Evolutionary conservation across 2,329 filamentous ascomycete species (phyloP).

Genomic region (Pyrenochaeta sp.): DNA sequence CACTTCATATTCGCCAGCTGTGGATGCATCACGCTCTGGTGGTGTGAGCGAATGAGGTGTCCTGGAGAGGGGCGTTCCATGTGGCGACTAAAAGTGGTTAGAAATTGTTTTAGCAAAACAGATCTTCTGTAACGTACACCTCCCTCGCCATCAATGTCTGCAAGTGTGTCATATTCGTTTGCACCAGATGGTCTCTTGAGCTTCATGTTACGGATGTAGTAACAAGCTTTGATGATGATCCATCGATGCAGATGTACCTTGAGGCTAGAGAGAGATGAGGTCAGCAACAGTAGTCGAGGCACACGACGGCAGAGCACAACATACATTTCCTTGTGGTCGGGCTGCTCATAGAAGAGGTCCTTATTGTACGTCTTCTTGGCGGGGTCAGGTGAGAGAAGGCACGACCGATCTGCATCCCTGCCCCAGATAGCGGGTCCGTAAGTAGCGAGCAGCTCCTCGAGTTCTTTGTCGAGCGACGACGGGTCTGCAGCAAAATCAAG

Average conservation of each 20-base stretch:
- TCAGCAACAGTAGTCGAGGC: conserved; percentile 4
- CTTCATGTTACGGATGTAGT: conserved; percentile 49
- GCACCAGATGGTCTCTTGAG: conserved; percentile 41
- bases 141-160: conserved; percentile 39
- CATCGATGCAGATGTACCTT: conserved; percentile 48
- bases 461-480: conserved; percentile 37
- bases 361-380: conserved; percentile 46
- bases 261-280: conserved; percentile 31
- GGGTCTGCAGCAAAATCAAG: conserved; percentile 47
- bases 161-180: conserved; percentile 39
- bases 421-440: conserved; percentile 47
- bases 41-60: conserved; percentile 39
- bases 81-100: conserved; percentile 38
- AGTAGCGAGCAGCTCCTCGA: conserved; percentile 41
- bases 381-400: conserved; percentile 40
- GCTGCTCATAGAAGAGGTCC: conserved; percentile 41
- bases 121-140: conserved; percentile 23
- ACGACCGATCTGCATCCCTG: conserved; percentile 41
- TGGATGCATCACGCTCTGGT: conserved; percentile 24
- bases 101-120: no score
- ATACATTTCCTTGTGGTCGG: conserved; percentile 44
- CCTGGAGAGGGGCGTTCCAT: conserved; percentile 38
- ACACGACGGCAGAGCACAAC: conserved; percentile 14
- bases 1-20: conserved; percentile 29
- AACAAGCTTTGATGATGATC: conserved; percentile 51